Percentiles rank a stretch among this genome's conserved stretches.
These are phyloP conservation scores for Dothistroma septosporum DNA, from an alignment of 2,329 filamentous ascomycete genomes.

Conservation along the genomic window DNA sequence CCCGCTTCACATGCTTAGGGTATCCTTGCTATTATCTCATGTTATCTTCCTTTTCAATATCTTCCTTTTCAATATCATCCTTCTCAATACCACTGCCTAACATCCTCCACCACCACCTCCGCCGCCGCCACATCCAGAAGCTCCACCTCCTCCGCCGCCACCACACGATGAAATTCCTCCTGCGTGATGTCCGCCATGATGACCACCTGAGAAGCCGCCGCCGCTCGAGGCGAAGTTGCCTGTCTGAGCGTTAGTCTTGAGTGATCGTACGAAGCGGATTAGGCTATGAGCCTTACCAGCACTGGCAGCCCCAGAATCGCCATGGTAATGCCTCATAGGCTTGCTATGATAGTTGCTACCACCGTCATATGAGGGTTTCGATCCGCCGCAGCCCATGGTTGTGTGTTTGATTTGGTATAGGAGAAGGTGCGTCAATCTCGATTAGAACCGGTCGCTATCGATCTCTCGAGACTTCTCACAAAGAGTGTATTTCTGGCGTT, in stretches of 20 bases:
- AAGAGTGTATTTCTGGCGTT: not conserved
- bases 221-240: not conserved
- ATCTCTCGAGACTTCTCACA: not conserved
- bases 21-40: not conserved
- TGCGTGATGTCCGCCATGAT: not conserved
- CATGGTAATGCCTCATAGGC: not conserved
- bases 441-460: not conserved
- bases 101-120: not conserved
- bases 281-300: not conserved
- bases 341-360: not conserved
- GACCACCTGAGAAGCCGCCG: not conserved
- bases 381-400: not conserved
- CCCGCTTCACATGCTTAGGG: not conserved
- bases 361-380: not conserved
- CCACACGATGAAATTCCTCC: not conserved
- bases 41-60: not conserved
- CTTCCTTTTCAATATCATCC: not conserved
- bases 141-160: not conserved
- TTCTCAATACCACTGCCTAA: not conserved
- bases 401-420: too few relatives aligned
- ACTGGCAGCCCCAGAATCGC: not conserved
- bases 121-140: not conserved
- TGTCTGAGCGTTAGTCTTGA: not conserved
- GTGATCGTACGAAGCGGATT: not conserved
- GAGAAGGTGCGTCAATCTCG: not conserved